Evolutionary conservation across 176 grass and related monocot species (phyloP).

Genomic region (Raddia distichophylla): DNA sequence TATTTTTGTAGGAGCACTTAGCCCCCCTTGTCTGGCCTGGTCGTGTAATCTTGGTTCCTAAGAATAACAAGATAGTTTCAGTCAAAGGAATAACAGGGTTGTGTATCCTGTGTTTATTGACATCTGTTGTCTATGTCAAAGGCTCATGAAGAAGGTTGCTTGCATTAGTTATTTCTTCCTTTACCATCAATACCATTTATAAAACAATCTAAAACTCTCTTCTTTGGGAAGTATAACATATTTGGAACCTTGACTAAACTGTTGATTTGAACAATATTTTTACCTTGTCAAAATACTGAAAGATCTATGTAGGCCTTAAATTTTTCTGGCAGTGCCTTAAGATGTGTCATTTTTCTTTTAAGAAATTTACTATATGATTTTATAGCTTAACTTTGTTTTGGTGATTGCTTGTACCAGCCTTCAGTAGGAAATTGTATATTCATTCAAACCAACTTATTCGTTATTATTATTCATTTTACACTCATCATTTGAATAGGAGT

Average conservation of each 20-base stretch:
- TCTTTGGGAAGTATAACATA: neutral
- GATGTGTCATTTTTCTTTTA: neutral
- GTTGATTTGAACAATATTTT: neutral
- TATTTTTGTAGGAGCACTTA: neutral
- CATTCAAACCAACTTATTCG: neutral
- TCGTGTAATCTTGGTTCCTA: slow-evolving; percentile 6
- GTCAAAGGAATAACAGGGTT: neutral
- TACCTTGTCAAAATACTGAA: neutral
- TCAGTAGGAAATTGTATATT: neutral
- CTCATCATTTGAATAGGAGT: slow-evolving; percentile 60
- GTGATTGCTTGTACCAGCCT: neutral
- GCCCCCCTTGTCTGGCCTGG: neutral
- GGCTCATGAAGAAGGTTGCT: neutral
- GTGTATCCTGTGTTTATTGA: neutral
- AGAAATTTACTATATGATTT: neutral
- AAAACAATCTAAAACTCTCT: neutral
- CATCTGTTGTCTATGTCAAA: neutral
- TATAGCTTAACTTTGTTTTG: slow-evolving; percentile 4
- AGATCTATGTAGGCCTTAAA: neutral
- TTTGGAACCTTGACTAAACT: neutral
- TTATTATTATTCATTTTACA: slow-evolving; percentile 7
- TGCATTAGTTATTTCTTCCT: neutral
- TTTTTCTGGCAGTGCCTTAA: neutral
- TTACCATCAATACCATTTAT: slow-evolving; percentile 15
- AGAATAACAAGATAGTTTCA: neutral